Conservation (phyloP, 495 filamentous ascomycete genomes). For the Lepraria neglecta region DNA sequence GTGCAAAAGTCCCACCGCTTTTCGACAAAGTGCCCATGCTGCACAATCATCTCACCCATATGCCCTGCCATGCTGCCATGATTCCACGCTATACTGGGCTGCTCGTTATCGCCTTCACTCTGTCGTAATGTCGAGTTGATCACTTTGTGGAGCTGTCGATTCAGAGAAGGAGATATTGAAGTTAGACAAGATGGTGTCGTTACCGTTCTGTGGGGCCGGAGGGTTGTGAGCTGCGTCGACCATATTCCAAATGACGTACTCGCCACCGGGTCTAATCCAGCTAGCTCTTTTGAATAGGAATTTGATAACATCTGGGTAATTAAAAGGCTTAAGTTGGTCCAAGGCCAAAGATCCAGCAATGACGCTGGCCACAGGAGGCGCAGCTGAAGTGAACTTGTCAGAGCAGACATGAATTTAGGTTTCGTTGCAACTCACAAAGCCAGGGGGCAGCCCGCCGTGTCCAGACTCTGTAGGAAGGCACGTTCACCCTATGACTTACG, state of each 20-base stretch:
- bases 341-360: background rate
- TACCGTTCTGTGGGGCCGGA: background rate
- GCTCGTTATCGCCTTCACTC: background rate
- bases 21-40: too few relatives aligned
- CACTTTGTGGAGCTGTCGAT: background rate
- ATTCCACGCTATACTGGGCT: too few relatives aligned
- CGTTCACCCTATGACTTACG: too few relatives aligned
- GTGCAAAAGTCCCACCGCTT: too few relatives aligned
- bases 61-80: too few relatives aligned
- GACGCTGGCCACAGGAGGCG: conserved; percentile 1
- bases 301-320: too few relatives aligned
- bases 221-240: background rate
- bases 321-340: background rate
- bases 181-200: background rate
- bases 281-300: background rate
- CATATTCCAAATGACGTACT: background rate
- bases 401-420: too few relatives aligned
- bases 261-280: background rate
- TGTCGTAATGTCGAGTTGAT: background rate
- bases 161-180: background rate
- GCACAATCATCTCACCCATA: too few relatives aligned
- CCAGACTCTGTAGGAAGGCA: too few relatives aligned
- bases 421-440: too few relatives aligned
- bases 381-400: background rate
- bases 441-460: too few relatives aligned